These are phyloP conservation scores for Erodium maritimum DNA, from an alignment of 345 rosid species.

Conservation along the genomic window DNA sequence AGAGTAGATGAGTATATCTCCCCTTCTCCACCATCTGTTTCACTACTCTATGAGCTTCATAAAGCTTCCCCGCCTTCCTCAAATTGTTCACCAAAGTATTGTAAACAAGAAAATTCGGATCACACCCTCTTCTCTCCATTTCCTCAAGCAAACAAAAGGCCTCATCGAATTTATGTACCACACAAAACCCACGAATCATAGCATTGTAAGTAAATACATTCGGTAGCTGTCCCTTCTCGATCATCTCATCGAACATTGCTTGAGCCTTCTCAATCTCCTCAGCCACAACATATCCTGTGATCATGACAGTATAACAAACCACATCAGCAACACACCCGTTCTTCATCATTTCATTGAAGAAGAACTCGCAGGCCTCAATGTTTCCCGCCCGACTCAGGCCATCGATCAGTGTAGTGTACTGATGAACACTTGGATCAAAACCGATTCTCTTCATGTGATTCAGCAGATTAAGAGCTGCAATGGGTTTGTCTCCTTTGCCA, in stretches of 20 bases:
- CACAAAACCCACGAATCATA: conserved; percentile 75
- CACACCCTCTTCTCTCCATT: conserved; percentile 78
- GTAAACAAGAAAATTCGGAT: conserved; percentile 77
- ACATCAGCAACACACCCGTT: conserved; percentile 61
- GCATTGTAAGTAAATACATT: conserved; percentile 78
- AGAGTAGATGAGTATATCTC: conserved; percentile 44
- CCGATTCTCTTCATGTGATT: conserved; percentile 77
- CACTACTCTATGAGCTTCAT: conserved; percentile 58
- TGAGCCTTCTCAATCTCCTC: conserved; percentile 63
- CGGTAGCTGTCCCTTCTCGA: conserved; percentile 47
- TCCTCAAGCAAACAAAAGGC: conserved; percentile 62
- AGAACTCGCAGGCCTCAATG: conserved; percentile 66
- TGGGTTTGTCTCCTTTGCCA: conserved; percentile 71
- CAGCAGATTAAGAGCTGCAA: conserved; percentile 61
- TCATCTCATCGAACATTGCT: conserved; percentile 59
- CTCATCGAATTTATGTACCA: conserved; percentile 54
- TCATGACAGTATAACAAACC: conserved; percentile 75
- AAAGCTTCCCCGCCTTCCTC: conserved; percentile 59
- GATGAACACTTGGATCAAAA: conserved; percentile 49
- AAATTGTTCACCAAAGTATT: conserved; percentile 66
- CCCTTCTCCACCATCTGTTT: conserved; percentile 63
- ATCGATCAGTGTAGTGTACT: conserved; percentile 77
- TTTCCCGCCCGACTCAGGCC: conserved; percentile 84
- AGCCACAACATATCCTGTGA: conserved; percentile 56
- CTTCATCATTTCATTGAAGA: conserved; percentile 61